phyloP scores from a whole-genome alignment of 2,329 filamentous ascomycete species.

The Fusarium poae region DNA sequence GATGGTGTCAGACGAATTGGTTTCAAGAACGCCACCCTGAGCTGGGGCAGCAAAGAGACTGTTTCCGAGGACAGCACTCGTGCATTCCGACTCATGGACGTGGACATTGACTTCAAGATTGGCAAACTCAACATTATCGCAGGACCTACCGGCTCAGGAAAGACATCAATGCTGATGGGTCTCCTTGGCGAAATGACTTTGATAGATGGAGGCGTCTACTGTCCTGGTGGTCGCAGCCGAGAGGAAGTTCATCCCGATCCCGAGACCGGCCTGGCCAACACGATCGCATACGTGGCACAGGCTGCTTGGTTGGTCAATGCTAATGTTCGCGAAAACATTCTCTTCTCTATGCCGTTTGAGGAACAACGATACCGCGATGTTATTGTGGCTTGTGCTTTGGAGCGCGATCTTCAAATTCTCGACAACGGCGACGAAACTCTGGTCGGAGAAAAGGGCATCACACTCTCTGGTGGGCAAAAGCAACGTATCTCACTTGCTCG shows the following conservation, averaged over 20 bases:
- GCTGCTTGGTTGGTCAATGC: slow-evolving; percentile 97
- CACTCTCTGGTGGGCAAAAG: slow-evolving; percentile 96
- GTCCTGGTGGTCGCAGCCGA: slow-evolving; percentile 87
- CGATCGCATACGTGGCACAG: slow-evolving; percentile 95
- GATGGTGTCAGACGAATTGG: slow-evolving; percentile 82
- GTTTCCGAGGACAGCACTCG: slow-evolving; percentile 74
- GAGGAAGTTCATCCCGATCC: slow-evolving; percentile 87
- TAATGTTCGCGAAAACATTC: slow-evolving; percentile 94
- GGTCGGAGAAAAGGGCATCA: slow-evolving; percentile 97
- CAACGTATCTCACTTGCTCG: slow-evolving; percentile 97
- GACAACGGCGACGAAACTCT: slow-evolving; percentile 93
- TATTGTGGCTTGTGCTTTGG: slow-evolving; percentile 88
- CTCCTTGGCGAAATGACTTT: slow-evolving; percentile 96
- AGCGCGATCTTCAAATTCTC: slow-evolving; percentile 91
- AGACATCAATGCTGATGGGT: slow-evolving; percentile 96
- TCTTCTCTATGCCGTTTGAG: slow-evolving; percentile 86
- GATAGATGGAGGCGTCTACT: slow-evolving; percentile 81
- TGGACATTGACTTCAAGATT: slow-evolving; percentile 85
- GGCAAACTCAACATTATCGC: slow-evolving; percentile 93
- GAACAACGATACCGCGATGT: slow-evolving; percentile 88
- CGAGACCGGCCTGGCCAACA: slow-evolving; percentile 88
- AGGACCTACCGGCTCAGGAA: slow-evolving; percentile 93
- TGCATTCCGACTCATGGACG: slow-evolving; percentile 84
- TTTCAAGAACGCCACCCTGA: slow-evolving; percentile 85
- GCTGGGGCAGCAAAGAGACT: slow-evolving; percentile 83